Evolutionary conservation across 768 basidiomycete species (phyloP), one percentile per base, ranked within the genome.

Genomic region (Glaciozyma martinii): DNA sequence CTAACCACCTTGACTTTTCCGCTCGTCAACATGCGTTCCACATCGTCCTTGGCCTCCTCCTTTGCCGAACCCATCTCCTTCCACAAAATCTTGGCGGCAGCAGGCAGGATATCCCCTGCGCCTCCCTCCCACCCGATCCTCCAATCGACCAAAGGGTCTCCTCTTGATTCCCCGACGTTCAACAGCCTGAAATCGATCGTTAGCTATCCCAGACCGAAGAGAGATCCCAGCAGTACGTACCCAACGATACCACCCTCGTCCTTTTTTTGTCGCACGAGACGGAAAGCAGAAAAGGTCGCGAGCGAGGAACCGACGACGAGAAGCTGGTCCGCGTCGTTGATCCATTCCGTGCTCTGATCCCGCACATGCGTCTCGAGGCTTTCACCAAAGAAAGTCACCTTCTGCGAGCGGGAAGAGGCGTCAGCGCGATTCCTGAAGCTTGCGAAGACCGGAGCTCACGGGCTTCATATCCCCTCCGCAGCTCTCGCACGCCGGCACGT

Each of bases 211-310:
- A 40, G 15, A 40, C 37, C 3, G 15, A 3, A 13, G 10, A 33
- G 33, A 10, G 10, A 13, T 8, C 15, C 15, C 12, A 40, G 2
- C 10, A 13, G 37, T 6, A 40, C 37, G 37, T 13, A 40, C 37
- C 94, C 76, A 8, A 91, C 85, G 0, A 86, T 86, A 76, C 90
- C 94, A 27, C 81, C 79, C 21, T 84, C 78, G 66, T 88, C 83
- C 7, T 87, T 74, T 1, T 92, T 90, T 69, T 84, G 86, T 75
- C 86, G 90, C 55, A 93, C 79, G 37, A 97, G 77, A 70, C 92
- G 81, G 77, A 86, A 95, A 3, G 91, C 90, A 9, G 89, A 92
- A 77, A 88, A 95, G 0, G 93, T 97, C 1, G 94, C 91, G 32
- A 95, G 82, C 1, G 90, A 91, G 0, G 91, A 93, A 42, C 93